Evolutionary conservation across 345 rosid genomes (phyloP), one percentile per base, ranked within the genome.

Genomic region (Euphorbia pulcherrima): DNA sequence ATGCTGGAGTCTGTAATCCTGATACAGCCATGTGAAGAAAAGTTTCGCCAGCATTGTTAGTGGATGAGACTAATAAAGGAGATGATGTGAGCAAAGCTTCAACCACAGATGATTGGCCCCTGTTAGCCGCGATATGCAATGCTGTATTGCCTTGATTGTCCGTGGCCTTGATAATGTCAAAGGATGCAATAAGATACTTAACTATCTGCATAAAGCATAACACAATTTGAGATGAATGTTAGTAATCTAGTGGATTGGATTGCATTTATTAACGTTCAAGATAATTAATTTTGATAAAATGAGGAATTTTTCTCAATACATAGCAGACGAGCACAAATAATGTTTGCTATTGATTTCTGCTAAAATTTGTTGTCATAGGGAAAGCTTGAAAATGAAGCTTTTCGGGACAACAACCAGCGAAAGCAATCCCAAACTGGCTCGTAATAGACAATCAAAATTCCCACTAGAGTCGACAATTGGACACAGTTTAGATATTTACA

Each of bases 101-200:
- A 40, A 85, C 88, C 14, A 83, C 82, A 8, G 81, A 77, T 51
- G 82, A 73, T 70, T 88, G 89, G 71, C 98, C 98, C 70, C 90
- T 82, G 74, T 73, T 84, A 67, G 96, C 88, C 47, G 90, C 90
- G 6, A 80, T 72, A 75, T 88, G 97, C 78, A 93, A 65, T 20
- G 96, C 89, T 52, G 92, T 88, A 71, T 88, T 87, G 76, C 96
- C 92, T 72, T 69, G 83, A 65, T 83, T 74, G 70, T 92, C 92
- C 6, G 74, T 62, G 21, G 87, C 71, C 37, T 80, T 76, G 40
- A 73, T 73, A 62, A 90, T 62, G 64, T 80, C 82, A 35, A 74
- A 87, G 58, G 83, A 78, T 67, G 83, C 81, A 10, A 75, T 71
- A 57, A 90, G 87, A 71, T 86, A 72, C 72, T 84, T 79, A 51